These are phyloP conservation scores for Colletotrichum spinosum DNA, from an alignment of 2,329 filamentous ascomycete species.

Conservation along the genomic window DNA sequence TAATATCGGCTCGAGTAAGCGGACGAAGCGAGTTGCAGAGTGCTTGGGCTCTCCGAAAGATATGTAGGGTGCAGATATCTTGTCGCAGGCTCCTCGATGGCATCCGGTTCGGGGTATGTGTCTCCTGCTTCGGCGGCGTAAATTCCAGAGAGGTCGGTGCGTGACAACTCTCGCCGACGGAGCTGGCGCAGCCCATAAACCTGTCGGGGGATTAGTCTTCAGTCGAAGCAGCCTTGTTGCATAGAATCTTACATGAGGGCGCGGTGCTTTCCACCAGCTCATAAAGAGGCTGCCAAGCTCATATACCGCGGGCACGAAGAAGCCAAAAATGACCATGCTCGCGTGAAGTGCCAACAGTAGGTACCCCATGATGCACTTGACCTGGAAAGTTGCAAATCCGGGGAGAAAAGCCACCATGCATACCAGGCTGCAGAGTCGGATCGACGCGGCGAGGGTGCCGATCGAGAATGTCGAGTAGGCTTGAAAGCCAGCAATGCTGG, in stretches of 20 bases:
- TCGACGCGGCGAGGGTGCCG: conserved; percentile 28
- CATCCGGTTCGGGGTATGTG: conserved; percentile 9
- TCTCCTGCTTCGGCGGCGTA: conserved; percentile 3
- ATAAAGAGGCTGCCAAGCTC: conserved; percentile 24
- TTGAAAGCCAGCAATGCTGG: conserved; percentile 37
- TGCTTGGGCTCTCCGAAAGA: conserved; percentile 26
- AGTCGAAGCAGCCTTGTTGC: not conserved
- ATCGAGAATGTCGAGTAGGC: conserved; percentile 32
- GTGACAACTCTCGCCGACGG: conserved; percentile 38
- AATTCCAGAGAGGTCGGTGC: conserved; percentile 24
- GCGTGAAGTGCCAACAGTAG: conserved; percentile 74
- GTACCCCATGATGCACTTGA: conserved; percentile 78
- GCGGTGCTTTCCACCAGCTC: conserved; percentile 13
- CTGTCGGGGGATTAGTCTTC: conserved; percentile 6
- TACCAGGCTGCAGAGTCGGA: conserved; percentile 62
- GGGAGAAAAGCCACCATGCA: conserved; percentile 62
- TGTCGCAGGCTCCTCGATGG: conserved; percentile 10
- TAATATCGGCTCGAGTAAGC: conserved; percentile 29
- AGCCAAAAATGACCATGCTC: conserved; percentile 75
- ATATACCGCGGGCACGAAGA: conserved; percentile 70
- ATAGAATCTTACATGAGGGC: conserved; percentile 34
- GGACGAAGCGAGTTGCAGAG: conserved; percentile 5
- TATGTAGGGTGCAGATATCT: conserved; percentile 22
- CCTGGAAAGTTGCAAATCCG: conserved; percentile 70
- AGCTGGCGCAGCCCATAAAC: conserved; percentile 44